Evolutionary conservation across 805 yeast species (phyloP).

Genomic region (Candida ipomoeae): DNA sequence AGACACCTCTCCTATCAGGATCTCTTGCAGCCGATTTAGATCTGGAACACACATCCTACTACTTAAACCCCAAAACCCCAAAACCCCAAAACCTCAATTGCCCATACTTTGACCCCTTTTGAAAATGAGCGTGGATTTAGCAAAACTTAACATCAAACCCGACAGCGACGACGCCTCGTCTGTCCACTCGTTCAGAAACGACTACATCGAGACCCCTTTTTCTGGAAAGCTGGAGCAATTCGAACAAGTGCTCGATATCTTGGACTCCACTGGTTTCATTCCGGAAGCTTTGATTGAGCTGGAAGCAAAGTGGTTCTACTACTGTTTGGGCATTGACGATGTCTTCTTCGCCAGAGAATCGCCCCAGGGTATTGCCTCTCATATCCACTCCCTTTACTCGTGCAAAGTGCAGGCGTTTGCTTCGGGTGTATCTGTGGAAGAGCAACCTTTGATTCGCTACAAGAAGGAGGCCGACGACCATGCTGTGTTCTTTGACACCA

Average conservation of each 20-base stretch:
- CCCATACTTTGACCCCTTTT: too few relatives aligned
- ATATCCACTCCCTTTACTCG: conserved; percentile 84
- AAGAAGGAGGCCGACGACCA: conserved; percentile 77
- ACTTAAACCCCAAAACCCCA: neutral
- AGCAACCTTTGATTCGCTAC: conserved; percentile 65
- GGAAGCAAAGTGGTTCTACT: conserved; percentile 89
- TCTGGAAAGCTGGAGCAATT: conserved; percentile 78
- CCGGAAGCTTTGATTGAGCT: conserved; percentile 82
- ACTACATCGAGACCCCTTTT: conserved; percentile 73
- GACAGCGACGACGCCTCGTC: conserved; percentile 30
- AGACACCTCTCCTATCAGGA: conserved; percentile 1
- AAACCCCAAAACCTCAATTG: neutral
- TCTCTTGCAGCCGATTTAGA: neutral
- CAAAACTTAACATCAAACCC: conserved; percentile 13
- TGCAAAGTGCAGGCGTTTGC: conserved; percentile 84
- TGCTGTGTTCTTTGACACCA: conserved; percentile 86
- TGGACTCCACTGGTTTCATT: conserved; percentile 81
- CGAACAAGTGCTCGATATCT: conserved; percentile 72
- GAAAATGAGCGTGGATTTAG: conserved; percentile 16
- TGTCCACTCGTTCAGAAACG: conserved; percentile 38
- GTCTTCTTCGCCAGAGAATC: conserved; percentile 85
- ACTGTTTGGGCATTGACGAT: conserved; percentile 83
- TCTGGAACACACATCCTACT: conserved; percentile 1
- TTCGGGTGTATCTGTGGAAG: conserved; percentile 48
- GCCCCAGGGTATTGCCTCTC: conserved; percentile 73